Percentiles rank a stretch among this genome's conserved stretches.
Evolutionary conservation across 805 yeast genomes (phyloP).

Genomic region (Barnettozyma siamensis): DNA sequence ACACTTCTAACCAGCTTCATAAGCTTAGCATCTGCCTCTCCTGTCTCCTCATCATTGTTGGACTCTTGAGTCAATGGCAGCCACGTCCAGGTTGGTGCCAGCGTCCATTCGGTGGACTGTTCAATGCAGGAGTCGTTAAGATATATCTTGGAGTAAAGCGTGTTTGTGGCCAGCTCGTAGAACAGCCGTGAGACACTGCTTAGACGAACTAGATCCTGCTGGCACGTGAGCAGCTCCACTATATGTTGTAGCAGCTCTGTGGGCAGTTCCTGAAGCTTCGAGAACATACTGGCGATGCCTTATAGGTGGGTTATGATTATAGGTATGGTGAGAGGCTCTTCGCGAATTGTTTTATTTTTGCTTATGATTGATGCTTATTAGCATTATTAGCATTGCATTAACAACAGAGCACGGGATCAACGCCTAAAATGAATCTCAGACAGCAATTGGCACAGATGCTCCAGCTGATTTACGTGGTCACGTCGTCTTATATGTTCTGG

Average conservation of each 20-base stretch:
- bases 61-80: constrained; percentile 13
- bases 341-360: background rate
- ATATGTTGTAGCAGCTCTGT: constrained; percentile 17
- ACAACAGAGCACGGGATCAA: no score
- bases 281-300: background rate
- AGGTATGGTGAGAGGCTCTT: background rate
- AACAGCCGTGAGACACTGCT: constrained; percentile 25
- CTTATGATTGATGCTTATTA: no score
- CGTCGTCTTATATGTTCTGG: constrained; percentile 92
- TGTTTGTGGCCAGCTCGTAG: constrained; percentile 26
- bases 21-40: constrained; percentile 28
- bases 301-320: no score
- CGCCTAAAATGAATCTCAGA: constrained; percentile 55
- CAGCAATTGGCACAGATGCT: constrained; percentile 60
- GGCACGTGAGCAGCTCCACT: constrained; percentile 24
- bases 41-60: constrained; percentile 18
- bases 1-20: constrained; percentile 24
- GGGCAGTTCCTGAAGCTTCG: constrained; percentile 12
- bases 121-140: constrained; percentile 38
- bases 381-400: no score
- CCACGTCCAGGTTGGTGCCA: constrained; percentile 37
- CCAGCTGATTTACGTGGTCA: constrained; percentile 68
- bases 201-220: constrained; percentile 27
- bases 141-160: constrained; percentile 33
- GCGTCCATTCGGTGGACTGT: constrained; percentile 26